These are phyloP conservation scores for Colletotrichum sp. DNA, from an alignment of 2,329 filamentous ascomycete species.

Conservation along the genomic window DNA sequence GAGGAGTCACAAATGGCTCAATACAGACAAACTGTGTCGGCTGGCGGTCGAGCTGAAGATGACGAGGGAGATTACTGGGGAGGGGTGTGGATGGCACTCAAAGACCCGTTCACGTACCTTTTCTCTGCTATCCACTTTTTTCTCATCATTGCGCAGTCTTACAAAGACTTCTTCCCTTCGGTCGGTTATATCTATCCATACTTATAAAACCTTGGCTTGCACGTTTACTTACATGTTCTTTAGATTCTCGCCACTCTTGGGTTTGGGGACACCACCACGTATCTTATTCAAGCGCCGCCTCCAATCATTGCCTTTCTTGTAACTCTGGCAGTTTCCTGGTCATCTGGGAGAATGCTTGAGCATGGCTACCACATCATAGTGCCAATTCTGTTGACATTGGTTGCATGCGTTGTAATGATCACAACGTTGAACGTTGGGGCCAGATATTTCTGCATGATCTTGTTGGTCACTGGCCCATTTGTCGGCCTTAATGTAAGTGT, in stretches of 20 bases:
- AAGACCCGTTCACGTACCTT: slow-evolving; percentile 41
- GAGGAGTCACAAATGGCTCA: slow-evolving; percentile 44
- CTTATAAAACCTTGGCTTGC: not conserved
- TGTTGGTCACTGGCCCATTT: slow-evolving; percentile 42
- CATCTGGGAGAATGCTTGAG: slow-evolving; percentile 40
- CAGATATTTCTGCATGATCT: slow-evolving; percentile 46
- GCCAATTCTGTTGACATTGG: slow-evolving; percentile 38
- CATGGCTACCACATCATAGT: slow-evolving; percentile 45
- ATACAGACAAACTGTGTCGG: slow-evolving; percentile 37
- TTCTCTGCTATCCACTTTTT: slow-evolving; percentile 44
- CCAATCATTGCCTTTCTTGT: slow-evolving; percentile 46
- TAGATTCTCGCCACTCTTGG: slow-evolving; percentile 33
- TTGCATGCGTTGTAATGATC: slow-evolving; percentile 47
- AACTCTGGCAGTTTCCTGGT: slow-evolving; percentile 41
- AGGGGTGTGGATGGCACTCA: slow-evolving; percentile 36
- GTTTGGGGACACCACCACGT: slow-evolving; percentile 33
- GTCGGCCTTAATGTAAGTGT: slow-evolving; percentile 36
- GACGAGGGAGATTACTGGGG: slow-evolving; percentile 44
- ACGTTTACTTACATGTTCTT: not conserved
- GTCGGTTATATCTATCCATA: slow-evolving; percentile 6
- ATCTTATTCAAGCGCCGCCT: slow-evolving; percentile 45
- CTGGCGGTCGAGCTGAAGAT: slow-evolving; percentile 38
- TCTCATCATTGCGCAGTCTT: slow-evolving; percentile 46
- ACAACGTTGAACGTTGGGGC: slow-evolving; percentile 43
- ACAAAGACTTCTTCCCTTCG: slow-evolving; percentile 50